phyloP scores from a whole-genome alignment of 768 basidiomycete species.

The Solioccasus polychromus region DNA sequence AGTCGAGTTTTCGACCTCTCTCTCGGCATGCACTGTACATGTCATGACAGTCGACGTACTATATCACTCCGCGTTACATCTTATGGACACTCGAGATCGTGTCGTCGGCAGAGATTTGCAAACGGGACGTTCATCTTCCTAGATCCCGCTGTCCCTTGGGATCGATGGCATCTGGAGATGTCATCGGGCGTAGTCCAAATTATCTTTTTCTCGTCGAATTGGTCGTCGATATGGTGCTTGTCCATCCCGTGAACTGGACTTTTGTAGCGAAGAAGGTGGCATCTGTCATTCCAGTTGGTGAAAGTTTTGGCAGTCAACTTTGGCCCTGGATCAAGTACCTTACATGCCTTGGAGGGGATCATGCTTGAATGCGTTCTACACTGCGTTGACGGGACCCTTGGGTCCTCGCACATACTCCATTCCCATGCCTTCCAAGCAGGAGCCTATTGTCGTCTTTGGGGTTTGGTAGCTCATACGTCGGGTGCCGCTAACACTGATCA shows the following conservation, averaged over 20 bases:
- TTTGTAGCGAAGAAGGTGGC: constrained; percentile 34
- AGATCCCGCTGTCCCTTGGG: constrained; percentile 45
- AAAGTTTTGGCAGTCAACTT: constrained; percentile 44
- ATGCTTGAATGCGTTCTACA: constrained; percentile 22
- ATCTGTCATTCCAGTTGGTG: constrained; percentile 10
- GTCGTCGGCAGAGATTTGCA: constrained; percentile 44
- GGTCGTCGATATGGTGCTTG: constrained; percentile 41
- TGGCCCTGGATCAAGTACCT: constrained; percentile 44
- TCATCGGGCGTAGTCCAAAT: constrained; percentile 22
- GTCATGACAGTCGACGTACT: constrained; percentile 47
- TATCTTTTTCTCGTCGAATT: constrained; percentile 37
- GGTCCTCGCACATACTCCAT: constrained; percentile 4
- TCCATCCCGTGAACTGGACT: constrained; percentile 54
- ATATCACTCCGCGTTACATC: constrained; percentile 44
- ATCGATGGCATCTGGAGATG: constrained; percentile 43
- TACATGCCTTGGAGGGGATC: constrained; percentile 37
- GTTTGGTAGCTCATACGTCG: constrained; percentile 57
- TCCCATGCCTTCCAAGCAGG: constrained; percentile 28
- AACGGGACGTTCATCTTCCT: constrained; percentile 50
- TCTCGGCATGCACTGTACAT: constrained; percentile 37
- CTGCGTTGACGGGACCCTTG: constrained; percentile 15
- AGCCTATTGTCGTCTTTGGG: constrained; percentile 69
- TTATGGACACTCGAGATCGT: constrained; percentile 32
- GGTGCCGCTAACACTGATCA: constrained; percentile 46
- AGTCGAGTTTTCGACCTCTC: constrained; percentile 39